These are phyloP conservation scores for Ogataea nakhonphanomensis DNA, from an alignment of 805 yeast genomes.

Conservation along the genomic window DNA sequence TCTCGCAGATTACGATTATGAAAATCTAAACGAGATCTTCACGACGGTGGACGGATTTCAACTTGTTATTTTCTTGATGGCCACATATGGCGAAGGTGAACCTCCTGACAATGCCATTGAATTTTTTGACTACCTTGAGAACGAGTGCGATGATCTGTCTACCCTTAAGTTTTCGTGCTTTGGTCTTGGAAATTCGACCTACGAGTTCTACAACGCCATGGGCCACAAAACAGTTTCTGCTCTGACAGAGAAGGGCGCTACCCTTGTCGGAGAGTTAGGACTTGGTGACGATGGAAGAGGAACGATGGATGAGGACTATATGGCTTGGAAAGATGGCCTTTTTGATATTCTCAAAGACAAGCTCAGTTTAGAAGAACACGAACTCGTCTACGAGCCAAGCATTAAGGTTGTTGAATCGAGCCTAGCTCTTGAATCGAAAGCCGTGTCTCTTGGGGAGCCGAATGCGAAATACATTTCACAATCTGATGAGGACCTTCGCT, in stretches of 20 bases:
- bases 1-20: slow-evolving; percentile 83
- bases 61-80: slow-evolving; percentile 61
- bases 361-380: slow-evolving; percentile 74
- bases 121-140: slow-evolving; percentile 67
- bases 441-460: slow-evolving; percentile 83
- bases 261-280: slow-evolving; percentile 71
- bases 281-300: slow-evolving; percentile 96
- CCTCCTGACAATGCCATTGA: slow-evolving; percentile 92
- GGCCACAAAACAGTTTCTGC: slow-evolving; percentile 58
- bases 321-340: slow-evolving; percentile 85
- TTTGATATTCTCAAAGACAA: slow-evolving; percentile 62
- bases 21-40: slow-evolving; percentile 63
- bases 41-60: slow-evolving; percentile 54
- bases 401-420: slow-evolving; percentile 41
- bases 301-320: slow-evolving; percentile 90
- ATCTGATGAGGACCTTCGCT: slow-evolving; percentile 29
- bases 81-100: slow-evolving; percentile 98
- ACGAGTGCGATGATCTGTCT: slow-evolving; percentile 51
- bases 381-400: slow-evolving; percentile 73
- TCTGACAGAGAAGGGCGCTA: slow-evolving; percentile 64
- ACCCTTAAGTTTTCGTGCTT: slow-evolving; percentile 70
- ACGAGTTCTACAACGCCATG: slow-evolving; percentile 85
- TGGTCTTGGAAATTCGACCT: slow-evolving; percentile 93
- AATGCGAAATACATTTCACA: slow-evolving; percentile 49
- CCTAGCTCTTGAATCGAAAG: slow-evolving; percentile 28